phyloP scores from a whole-genome alignment of 1,284 basidiomycete species.

The Cryptococcus sp. region DNA sequence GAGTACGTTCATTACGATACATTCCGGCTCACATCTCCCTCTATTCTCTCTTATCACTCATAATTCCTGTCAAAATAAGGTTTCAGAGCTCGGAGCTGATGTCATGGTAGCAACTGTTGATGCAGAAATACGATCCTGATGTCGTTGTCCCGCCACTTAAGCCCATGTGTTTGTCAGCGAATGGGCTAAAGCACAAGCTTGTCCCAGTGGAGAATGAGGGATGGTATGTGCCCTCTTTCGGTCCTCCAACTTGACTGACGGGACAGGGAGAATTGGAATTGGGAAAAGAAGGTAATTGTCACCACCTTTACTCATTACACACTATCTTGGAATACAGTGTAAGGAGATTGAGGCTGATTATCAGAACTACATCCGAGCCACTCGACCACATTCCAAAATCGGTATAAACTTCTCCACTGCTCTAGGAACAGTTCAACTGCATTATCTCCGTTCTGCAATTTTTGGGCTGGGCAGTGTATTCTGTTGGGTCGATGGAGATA shows the following conservation, averaged over 20 bases:
- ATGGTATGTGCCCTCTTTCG: conserved; percentile 22
- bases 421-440: conserved; percentile 32
- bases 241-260: not conserved
- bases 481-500: conserved; percentile 41
- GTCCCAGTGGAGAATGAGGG: conserved; percentile 25
- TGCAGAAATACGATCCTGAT: conserved; percentile 21
- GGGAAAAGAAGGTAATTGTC: conserved; percentile 28
- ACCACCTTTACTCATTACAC: not conserved
- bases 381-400: conserved; percentile 33
- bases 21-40: no score
- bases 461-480: conserved; percentile 32
- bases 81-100: no score
- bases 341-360: not conserved
- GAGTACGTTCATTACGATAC: no score
- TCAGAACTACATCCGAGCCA: conserved; percentile 36
- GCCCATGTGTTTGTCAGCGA: conserved; percentile 36
- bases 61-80: no score
- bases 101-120: conserved; percentile 22
- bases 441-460: conserved; percentile 32
- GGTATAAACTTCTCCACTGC: conserved; percentile 29
- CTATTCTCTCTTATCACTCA: no score
- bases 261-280: conserved; percentile 32
- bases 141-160: conserved; percentile 13
- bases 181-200: conserved; percentile 24
- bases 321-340: not conserved